Evolutionary conservation across 2,329 filamentous ascomycete genomes (phyloP), one percentile per base, ranked within the genome.

Genomic region (Uncinocarpus reesii): DNA sequence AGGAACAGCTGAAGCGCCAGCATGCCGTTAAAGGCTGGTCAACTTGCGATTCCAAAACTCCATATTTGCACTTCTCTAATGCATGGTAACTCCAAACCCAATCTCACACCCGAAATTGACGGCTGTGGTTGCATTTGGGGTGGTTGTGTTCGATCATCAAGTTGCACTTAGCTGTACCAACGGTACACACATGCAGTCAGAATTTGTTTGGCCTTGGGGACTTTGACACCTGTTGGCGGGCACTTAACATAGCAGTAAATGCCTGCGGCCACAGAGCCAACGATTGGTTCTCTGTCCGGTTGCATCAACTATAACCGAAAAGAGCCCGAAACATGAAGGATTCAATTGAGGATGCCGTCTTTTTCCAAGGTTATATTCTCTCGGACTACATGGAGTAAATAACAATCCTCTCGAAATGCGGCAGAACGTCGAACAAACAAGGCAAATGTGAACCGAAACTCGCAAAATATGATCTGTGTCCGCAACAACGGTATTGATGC

Each of bases 371-470:
- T 6, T 26, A 5, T 42, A 42, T 42, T 43, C 13, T 32, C 7
- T 43, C 8, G 10, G 29, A 29, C 28, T 43, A 43, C 34, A 34
- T 11, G 16, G 11, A 43, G 26, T 41, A 41, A 28, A 41, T 41
- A 41, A 41, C 38, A 41, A 41, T 24, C 26, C 2, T 26, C 4
- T 32, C n/a, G 40, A 42, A 13, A 16, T 34, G 28, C 24, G 6
- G 29, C 13, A 38, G 11, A 6, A 34, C 32, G 35, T 32, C 41
- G 28, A 34, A 32, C 21, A 15, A 34, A 34, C 13, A 10, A 15
- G 13, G 36, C 15, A 23, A 16, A 38, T 16, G n/a, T 18, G 8
- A 45, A 37, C 26, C 41, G 29, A 43, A 34, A 34, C 15, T 4
- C 28, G n/a, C 18, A 47, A 40, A 38, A 16, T 5, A 31, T 38